These are phyloP conservation scores for Didymella sp. DNA, from an alignment of 2,329 filamentous ascomycete species.

Conservation along the genomic window DNA sequence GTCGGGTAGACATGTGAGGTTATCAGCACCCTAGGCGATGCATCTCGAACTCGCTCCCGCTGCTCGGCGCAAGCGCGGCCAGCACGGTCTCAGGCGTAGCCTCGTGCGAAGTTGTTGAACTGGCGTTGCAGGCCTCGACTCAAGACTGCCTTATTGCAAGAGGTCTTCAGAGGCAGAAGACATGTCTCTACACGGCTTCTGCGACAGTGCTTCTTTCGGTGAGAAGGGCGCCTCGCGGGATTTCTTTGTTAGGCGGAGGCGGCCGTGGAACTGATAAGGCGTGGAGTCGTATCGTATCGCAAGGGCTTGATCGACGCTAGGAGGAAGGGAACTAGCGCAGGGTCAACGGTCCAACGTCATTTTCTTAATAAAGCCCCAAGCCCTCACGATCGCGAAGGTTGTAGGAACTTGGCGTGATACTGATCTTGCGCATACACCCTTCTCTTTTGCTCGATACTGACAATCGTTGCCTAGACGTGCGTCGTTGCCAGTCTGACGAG, in stretches of 20 bases:
- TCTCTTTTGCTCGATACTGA: background rate
- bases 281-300: constrained; percentile 19
- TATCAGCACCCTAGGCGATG: constrained; percentile 36
- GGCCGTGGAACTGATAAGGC: constrained; percentile 34
- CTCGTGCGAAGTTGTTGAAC: constrained; percentile 1
- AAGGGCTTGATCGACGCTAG: constrained; percentile 29
- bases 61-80: constrained; percentile 22
- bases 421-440: background rate
- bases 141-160: background rate
- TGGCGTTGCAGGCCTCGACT: background rate
- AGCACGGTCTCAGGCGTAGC: constrained; percentile 11
- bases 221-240: background rate
- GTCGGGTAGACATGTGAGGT: constrained; percentile 39
- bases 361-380: constrained; percentile 22
- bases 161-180: too few relatives aligned
- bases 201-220: background rate
- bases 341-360: constrained; percentile 33
- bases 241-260: constrained; percentile 15
- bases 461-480: background rate
- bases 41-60: constrained; percentile 26
- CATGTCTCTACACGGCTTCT: background rate
- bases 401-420: background rate
- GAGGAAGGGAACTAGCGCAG: constrained; percentile 38
- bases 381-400: constrained; percentile 7
- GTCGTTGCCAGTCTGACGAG: constrained; percentile 7